These are phyloP conservation scores for Domatiomyces globalis DNA, from an alignment of 2,329 filamentous ascomycete genomes.

Conservation along the genomic window DNA sequence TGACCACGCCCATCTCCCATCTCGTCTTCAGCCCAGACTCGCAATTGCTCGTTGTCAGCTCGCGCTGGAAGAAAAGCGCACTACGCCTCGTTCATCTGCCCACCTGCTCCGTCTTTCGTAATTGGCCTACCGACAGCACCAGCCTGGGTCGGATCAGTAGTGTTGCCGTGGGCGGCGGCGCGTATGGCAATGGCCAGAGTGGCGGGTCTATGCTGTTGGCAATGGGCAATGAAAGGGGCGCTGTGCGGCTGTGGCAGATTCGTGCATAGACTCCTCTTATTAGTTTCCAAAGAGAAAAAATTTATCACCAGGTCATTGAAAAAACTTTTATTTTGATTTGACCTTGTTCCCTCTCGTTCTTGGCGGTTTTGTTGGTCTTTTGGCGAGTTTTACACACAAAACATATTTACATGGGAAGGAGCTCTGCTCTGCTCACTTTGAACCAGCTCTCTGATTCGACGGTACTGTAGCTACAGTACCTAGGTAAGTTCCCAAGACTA, in stretches of 20 bases:
- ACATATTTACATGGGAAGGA: no score
- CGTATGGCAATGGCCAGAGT: constrained; percentile 2
- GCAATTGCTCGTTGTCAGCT: constrained; percentile 76
- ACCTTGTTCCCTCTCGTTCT: background rate
- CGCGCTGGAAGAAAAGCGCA: constrained; percentile 75
- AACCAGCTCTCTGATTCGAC: background rate
- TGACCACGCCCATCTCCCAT: constrained; percentile 71
- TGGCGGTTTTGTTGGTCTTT: no score
- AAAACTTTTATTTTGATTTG: no score
- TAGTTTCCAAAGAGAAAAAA: background rate
- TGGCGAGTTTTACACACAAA: no score
- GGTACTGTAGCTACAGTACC: no score
- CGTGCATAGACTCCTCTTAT: constrained; percentile 36
- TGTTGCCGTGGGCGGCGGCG: constrained; percentile 36
- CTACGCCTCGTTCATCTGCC: constrained; percentile 78
- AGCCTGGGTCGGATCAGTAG: constrained; percentile 70
- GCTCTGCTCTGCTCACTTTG: background rate
- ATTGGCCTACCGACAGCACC: constrained; percentile 89
- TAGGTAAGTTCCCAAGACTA: no score
- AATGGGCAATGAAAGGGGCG: constrained; percentile 77
- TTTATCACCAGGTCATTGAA: no score
- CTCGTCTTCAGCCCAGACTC: constrained; percentile 76
- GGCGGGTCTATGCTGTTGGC: constrained; percentile 37
- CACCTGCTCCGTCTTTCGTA: constrained; percentile 83
- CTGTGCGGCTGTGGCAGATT: constrained; percentile 85